Conservation (phyloP, 345 rosid species). For the Eutrema yunnanense region DNA sequence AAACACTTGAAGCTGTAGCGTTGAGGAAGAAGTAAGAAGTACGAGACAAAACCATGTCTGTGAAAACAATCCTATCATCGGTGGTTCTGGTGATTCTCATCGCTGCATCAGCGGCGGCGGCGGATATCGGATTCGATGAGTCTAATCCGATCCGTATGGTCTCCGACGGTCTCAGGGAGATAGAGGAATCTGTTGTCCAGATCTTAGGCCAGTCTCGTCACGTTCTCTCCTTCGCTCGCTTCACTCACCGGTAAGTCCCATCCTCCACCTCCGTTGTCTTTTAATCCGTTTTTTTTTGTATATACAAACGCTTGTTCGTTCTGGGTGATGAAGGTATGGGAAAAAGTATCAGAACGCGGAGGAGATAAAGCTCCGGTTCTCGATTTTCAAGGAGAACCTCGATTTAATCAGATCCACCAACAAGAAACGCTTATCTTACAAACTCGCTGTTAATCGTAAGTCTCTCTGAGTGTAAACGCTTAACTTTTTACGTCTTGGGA, state of each 20-base stretch:
- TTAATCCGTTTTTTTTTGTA: neutral
- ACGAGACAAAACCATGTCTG: conserved; percentile 36
- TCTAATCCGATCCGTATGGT: conserved; percentile 62
- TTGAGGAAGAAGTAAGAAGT: neutral
- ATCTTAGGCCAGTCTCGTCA: conserved; percentile 56
- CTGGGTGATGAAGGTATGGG: conserved; percentile 45
- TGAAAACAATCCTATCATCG: conserved; percentile 6
- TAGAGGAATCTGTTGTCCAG: conserved; percentile 47
- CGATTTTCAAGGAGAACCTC: conserved; percentile 62
- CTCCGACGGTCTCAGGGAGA: conserved; percentile 50
- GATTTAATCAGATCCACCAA: conserved; percentile 80
- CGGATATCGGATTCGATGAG: conserved; percentile 47
- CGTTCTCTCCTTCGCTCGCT: conserved; percentile 70
- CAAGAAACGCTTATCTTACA: conserved; percentile 52
- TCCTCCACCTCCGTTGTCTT: neutral
- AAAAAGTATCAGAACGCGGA: conserved; percentile 59
- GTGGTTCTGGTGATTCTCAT: conserved; percentile 33
- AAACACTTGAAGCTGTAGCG: conserved; percentile 2
- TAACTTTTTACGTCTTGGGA: conserved; percentile 1
- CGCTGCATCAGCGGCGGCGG: conserved; percentile 31
- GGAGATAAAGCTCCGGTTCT: conserved; percentile 71
- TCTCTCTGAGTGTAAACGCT: neutral
- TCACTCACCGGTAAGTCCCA: conserved; percentile 48
- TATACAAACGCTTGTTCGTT: neutral
- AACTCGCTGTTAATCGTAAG: conserved; percentile 72